Evolutionary conservation across 345 rosid species (phyloP).

Genomic region (Odontarrhena argentea): DNA sequence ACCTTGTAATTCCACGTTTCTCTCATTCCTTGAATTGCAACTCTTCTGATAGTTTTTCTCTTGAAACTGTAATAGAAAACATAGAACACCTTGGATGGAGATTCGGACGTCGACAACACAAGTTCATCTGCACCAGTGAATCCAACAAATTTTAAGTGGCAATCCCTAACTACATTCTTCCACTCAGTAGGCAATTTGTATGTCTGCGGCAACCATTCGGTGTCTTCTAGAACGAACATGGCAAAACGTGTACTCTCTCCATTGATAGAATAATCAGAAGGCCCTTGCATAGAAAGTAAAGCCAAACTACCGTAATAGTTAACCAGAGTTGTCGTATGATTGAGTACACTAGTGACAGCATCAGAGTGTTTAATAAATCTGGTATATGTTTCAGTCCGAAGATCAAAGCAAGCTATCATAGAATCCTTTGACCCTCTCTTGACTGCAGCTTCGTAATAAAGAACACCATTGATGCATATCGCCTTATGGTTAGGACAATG

Average conservation of each 20-base stretch:
- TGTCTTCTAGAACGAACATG: background rate
- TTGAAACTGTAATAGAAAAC: too few species aligned
- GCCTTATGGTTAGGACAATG: background rate
- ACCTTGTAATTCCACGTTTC: too few species aligned
- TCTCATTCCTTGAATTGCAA: too few species aligned
- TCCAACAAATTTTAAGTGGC: background rate
- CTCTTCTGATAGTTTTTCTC: too few species aligned
- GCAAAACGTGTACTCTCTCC: background rate
- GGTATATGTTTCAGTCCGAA: background rate
- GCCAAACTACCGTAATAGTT: background rate
- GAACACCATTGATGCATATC: conserved; percentile 15
- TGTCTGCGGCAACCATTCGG: background rate
- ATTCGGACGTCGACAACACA: too few species aligned
- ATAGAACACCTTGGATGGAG: too few species aligned
- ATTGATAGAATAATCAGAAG: background rate
- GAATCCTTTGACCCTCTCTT: background rate
- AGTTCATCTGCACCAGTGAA: too few species aligned
- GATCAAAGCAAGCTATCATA: conserved; percentile 3
- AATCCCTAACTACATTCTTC: background rate
- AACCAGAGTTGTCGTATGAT: background rate
- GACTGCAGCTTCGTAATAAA: background rate
- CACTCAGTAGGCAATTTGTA: background rate
- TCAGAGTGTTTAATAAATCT: background rate
- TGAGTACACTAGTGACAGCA: background rate
- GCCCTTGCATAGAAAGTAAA: background rate